Evolutionary conservation across 208 protist genomes (phyloP).

Genomic region (Leishmania major): DNA sequence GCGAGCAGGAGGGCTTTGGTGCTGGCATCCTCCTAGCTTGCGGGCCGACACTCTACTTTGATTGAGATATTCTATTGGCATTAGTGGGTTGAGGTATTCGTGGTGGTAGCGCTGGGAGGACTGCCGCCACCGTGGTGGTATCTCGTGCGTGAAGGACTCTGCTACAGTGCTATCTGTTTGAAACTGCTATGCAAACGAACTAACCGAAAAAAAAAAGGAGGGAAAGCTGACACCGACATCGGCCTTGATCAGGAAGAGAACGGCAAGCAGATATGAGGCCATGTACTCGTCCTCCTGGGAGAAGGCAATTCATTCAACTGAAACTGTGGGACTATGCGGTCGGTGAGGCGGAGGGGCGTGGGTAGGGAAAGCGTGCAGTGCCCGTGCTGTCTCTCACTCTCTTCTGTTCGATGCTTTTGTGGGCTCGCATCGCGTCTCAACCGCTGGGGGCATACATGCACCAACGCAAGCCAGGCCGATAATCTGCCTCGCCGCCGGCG

Average conservation of each 20-base stretch:
- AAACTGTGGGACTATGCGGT: background rate
- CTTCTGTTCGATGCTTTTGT: background rate
- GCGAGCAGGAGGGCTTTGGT: constrained; percentile 35
- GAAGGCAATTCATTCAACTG: background rate
- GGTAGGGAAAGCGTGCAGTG: background rate
- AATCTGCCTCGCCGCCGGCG: no score
- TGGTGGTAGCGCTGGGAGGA: background rate
- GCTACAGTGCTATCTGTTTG: constrained; percentile 8
- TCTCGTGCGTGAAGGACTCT: background rate
- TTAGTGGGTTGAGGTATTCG: no score
- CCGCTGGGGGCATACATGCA: background rate
- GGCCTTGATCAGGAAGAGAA: background rate
- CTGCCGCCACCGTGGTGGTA: background rate
- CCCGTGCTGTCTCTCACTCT: background rate
- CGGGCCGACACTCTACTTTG: constrained; percentile 71
- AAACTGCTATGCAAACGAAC: constrained; percentile 1
- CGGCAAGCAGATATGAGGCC: background rate
- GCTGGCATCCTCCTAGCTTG: constrained; percentile 64
- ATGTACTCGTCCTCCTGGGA: background rate
- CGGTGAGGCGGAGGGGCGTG: background rate
- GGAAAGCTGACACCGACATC: background rate
- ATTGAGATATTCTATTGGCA: background rate
- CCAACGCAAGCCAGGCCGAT: background rate
- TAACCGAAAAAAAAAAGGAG: background rate
- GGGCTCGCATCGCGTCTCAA: background rate